Evolutionary conservation across 179 eudicot genomes (phyloP).

Genomic region (Sideroxylon spinosum): DNA sequence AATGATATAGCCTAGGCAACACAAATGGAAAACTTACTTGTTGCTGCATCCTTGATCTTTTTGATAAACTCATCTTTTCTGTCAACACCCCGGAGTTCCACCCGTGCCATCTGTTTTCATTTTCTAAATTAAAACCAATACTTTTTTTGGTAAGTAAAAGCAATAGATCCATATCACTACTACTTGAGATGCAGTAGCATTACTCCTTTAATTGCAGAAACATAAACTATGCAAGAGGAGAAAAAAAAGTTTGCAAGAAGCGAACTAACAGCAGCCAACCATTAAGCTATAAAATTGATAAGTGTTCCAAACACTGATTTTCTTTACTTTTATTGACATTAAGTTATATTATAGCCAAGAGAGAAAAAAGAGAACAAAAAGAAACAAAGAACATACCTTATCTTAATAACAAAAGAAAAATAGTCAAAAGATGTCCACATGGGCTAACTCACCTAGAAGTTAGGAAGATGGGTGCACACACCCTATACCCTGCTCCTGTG

Average conservation of each 20-base stretch:
- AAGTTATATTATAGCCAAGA: neutral
- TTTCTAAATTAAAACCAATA: constrained; percentile 13
- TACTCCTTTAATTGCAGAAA: neutral
- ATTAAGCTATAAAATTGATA: neutral
- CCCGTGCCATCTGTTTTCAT: constrained; percentile 61
- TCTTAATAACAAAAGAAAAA: neutral
- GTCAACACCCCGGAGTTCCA: constrained; percentile 57
- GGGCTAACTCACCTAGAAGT: no score
- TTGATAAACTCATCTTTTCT: constrained; percentile 52
- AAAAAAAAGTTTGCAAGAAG: neutral
- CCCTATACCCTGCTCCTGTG: no score
- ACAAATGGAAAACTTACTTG: constrained; percentile 42
- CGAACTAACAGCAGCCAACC: neutral
- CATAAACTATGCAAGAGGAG: neutral
- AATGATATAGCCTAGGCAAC: neutral
- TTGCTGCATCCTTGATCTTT: constrained; percentile 55
- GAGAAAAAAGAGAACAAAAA: neutral
- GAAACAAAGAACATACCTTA: neutral
- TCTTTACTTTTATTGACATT: neutral
- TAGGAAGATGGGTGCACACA: no score
- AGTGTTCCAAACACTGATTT: neutral
- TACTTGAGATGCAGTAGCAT: neutral
- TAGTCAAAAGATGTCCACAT: no score
- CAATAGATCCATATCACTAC: neutral
- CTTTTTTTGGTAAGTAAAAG: no score